Evolutionary conservation across 257 asterid genomes (phyloP).

Genomic region (Oldenlandia corymbosa): DNA sequence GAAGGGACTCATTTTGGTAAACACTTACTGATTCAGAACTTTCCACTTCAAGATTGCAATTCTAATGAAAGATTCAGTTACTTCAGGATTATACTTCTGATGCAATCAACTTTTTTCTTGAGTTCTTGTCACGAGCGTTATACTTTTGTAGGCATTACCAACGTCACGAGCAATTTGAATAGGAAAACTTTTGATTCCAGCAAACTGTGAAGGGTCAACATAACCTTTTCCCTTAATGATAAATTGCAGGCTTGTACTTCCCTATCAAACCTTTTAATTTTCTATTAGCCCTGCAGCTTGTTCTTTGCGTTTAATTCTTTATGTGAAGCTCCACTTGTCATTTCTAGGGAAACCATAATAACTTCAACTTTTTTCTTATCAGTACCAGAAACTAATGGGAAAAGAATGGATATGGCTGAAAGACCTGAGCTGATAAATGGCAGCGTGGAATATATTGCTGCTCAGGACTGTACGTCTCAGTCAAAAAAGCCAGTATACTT

Average conservation of each 20-base stretch:
- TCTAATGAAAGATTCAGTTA: background rate
- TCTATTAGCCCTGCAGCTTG: background rate
- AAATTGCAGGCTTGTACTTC: background rate
- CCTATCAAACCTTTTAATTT: background rate
- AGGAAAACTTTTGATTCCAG: background rate
- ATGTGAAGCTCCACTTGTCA: background rate
- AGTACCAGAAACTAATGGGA: constrained; percentile 76
- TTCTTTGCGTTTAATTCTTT: background rate
- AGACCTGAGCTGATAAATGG: constrained; percentile 87
- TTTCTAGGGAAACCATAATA: constrained; percentile 2
- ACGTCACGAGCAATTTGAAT: background rate
- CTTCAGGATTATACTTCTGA: background rate
- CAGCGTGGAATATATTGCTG: constrained; percentile 76
- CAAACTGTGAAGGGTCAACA: background rate
- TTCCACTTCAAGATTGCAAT: background rate
- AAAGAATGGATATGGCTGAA: constrained; percentile 74
- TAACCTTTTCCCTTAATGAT: background rate
- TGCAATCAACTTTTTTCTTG: background rate
- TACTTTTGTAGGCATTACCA: background rate
- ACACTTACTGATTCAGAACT: background rate
- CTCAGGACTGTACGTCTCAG: constrained; percentile 80
- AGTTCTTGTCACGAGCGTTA: background rate
- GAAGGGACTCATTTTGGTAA: background rate
- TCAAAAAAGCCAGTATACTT: constrained; percentile 81
- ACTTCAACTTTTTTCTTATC: constrained; percentile 30